Base-by-base conservation (phyloP, 768 basidiomycete genomes). In the Podaxis mareebaensis region DNA sequence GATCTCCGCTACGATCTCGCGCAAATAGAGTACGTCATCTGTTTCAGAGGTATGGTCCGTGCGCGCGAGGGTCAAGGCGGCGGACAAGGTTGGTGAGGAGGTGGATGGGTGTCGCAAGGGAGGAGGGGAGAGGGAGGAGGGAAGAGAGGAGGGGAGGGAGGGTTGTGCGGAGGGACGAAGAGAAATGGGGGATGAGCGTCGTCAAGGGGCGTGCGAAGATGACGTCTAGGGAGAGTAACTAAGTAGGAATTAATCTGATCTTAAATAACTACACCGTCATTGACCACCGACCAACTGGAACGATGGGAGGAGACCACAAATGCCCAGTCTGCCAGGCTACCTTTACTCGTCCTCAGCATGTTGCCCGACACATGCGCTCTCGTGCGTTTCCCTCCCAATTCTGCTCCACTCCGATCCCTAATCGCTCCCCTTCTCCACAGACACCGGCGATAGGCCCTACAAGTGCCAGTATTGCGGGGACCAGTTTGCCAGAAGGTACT, bases 391-490 rank as follows among this genome's bases (percentile, higher is more conserved):
- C 65, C 44, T 53, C 56, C 55, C 62, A 46, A 17, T 10, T 8
- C 60, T 52, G 53, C 66, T 60, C 57, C 58, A 53, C 53, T 59
- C 67, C 60, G 28, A 26, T 58, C 61, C 61, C 61, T 62, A 59
- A 42, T 48, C 59, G 60, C 66, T 61, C 61, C 61, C 67, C 61
- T 59, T 66, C 58, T 53, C 61, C 64, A 61, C 77, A 93, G 92
- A 95, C 76, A 94, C 92, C 42, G 92, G 92, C 62, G 92, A 94
- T 79, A 82, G 93, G 49, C 93, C 93, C 8, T 95, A 95, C 81
- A 92, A 92, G 71, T 95, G 93, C 68, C 88, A 88, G 70, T 84
- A 88, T 66, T 95, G 93, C 74, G 92, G 92, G 40, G 93, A 95
- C 78, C 92, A 93, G 76, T 95, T 95, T 71, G 93, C 93, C 1